These are phyloP conservation scores for Cytospora chrysosperma DNA, from an alignment of 2,329 filamentous ascomycete species.

Conservation along the genomic window DNA sequence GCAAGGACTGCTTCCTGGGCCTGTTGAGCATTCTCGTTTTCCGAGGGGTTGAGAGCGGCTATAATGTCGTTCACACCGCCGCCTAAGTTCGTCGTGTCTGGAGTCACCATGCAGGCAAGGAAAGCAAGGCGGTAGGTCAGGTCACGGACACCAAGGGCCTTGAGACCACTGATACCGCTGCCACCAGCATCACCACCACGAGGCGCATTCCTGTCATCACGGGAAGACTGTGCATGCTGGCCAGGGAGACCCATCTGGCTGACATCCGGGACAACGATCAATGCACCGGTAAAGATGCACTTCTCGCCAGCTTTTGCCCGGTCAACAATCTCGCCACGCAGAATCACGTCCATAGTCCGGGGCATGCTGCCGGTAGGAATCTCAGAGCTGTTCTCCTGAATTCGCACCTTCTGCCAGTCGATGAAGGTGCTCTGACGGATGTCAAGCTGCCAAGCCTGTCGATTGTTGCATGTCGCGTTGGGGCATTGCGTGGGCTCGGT, in stretches of 20 bases:
- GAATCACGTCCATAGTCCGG: conserved; percentile 92
- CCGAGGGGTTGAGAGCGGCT: conserved; percentile 74
- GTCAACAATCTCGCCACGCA: conserved; percentile 96
- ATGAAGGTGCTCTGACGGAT: conserved; percentile 97
- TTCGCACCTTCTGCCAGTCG: conserved; percentile 98
- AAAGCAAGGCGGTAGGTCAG: conserved; percentile 96
- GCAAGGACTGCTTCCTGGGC: conserved; percentile 85
- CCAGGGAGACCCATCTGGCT: conserved; percentile 92
- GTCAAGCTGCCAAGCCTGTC: conserved; percentile 92
- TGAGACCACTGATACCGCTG: conserved; percentile 81
- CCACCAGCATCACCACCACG: conserved; percentile 80
- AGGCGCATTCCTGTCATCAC: conserved; percentile 73
- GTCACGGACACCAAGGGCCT: conserved; percentile 90
- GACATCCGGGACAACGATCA: conserved; percentile 96
- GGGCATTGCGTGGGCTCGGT: conserved; percentile 96
- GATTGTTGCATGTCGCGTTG: conserved; percentile 82
- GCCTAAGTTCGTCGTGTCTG: conserved; percentile 79
- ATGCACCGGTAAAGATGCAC: conserved; percentile 93
- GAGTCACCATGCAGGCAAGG: conserved; percentile 91
- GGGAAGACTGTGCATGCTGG: conserved; percentile 74
- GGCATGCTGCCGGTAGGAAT: conserved; percentile 99
- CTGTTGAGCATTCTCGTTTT: conserved; percentile 72
- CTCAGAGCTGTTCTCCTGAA: conserved; percentile 97
- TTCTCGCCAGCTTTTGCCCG: conserved; percentile 96
- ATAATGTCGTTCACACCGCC: conserved; percentile 83